These are phyloP conservation scores for Mycosphaerella sp. DNA, from an alignment of 2,329 filamentous ascomycete species.

Conservation along the genomic window DNA sequence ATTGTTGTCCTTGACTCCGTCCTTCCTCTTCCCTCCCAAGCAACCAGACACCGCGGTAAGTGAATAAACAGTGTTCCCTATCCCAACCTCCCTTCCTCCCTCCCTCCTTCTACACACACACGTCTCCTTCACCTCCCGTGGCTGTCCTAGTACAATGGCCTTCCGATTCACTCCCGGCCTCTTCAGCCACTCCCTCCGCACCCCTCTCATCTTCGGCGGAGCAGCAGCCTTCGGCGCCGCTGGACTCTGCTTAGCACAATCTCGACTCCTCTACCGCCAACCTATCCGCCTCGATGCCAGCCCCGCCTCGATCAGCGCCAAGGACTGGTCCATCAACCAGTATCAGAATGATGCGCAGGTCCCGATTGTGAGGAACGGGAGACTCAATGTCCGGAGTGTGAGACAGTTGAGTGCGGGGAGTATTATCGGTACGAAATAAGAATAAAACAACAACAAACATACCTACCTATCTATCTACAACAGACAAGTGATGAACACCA, in stretches of 20 bases:
- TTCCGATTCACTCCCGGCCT: conserved; percentile 35
- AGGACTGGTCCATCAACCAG: conserved; percentile 37
- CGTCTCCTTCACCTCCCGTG: no score
- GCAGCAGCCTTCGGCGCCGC: conserved; percentile 25
- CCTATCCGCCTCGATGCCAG: conserved; percentile 36
- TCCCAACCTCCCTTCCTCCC: no score
- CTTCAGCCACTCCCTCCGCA: conserved; percentile 35
- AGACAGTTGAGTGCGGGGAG: conserved; percentile 45
- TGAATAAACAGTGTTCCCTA: no score
- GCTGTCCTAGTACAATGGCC: conserved; percentile 1
- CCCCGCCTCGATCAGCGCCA: conserved; percentile 27
- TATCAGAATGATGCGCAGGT: conserved; percentile 38
- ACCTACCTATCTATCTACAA: no score
- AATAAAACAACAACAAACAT: background rate
- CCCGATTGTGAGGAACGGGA: conserved; percentile 36
- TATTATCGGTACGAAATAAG: conserved; percentile 41
- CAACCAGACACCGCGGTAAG: no score
- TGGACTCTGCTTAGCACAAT: conserved; percentile 23
- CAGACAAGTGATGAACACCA: background rate
- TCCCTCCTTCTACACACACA: no score
- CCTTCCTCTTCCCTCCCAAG: no score
- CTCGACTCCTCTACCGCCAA: conserved; percentile 28
- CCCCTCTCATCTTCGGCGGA: conserved; percentile 24
- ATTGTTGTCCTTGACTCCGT: no score
- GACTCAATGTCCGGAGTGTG: conserved; percentile 38